Conservation (phyloP, 495 filamentous ascomycete species). For the Penicillium goetzii region DNA sequence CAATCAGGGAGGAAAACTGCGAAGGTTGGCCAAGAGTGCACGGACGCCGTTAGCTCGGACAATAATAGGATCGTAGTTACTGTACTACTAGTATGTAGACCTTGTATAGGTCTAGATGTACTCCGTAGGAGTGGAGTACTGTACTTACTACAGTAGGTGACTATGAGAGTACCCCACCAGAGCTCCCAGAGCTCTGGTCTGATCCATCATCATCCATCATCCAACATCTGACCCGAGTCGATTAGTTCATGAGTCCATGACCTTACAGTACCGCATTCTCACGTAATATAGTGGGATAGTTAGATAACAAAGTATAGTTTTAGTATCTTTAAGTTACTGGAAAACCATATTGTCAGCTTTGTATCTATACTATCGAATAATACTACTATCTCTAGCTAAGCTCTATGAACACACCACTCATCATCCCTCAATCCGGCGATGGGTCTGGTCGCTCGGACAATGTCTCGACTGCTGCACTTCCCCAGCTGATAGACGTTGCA, state of each 20-base stretch:
- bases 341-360: too few relatives aligned
- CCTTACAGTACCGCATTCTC: background rate
- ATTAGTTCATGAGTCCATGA: background rate
- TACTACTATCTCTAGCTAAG: background rate
- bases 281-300: background rate
- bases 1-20: background rate
- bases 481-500: background rate
- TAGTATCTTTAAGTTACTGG: background rate
- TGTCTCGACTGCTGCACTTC: background rate
- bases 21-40: background rate
- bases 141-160: background rate
- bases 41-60: slow-evolving; percentile 1
- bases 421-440: background rate
- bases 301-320: background rate
- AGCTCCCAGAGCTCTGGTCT: background rate
- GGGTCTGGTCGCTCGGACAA: background rate
- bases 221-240: background rate
- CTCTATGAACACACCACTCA: background rate
- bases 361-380: too few relatives aligned
- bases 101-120: background rate
- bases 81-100: background rate
- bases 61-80: background rate
- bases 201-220: background rate
- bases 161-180: background rate
- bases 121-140: background rate